Conservation (phyloP, 2,329 filamentous ascomycete genomes). For the Hypoxylon sp. region DNA sequence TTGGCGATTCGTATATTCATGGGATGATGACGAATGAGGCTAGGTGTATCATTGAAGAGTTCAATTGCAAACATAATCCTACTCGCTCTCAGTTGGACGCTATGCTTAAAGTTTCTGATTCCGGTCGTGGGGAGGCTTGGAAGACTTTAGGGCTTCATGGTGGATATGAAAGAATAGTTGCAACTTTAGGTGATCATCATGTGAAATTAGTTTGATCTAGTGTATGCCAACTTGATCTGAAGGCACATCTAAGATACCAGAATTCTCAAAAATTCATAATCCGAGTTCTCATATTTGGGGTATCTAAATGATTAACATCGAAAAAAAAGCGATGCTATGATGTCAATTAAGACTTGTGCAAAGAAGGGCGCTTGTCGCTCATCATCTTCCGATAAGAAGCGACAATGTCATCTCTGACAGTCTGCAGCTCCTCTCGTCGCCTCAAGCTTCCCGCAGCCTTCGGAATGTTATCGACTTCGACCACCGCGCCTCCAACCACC, state of each 20-base stretch:
- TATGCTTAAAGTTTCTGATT: conserved; percentile 2
- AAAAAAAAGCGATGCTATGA: neutral
- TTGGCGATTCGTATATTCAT: conserved; percentile 40
- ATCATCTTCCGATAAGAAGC: conserved; percentile 78
- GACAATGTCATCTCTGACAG: conserved; percentile 73
- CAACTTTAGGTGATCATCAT: conserved; percentile 32
- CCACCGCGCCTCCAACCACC: conserved; percentile 68
- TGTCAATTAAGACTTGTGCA: conserved; percentile 33
- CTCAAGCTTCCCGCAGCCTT: conserved; percentile 74
- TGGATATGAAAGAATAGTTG: conserved; percentile 34
- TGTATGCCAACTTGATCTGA: too few relatives aligned
- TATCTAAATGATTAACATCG: conserved; percentile 15
- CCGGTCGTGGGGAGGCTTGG: conserved; percentile 28
- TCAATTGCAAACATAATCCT: conserved; percentile 32
- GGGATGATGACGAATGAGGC: conserved; percentile 41
- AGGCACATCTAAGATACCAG: too few relatives aligned
- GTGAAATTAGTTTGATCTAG: conserved; percentile 33
- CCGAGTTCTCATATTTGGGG: conserved; percentile 6
- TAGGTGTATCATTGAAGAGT: conserved; percentile 38
- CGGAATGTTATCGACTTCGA: conserved; percentile 74
- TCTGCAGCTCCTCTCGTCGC: conserved; percentile 76
- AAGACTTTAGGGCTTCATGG: conserved; percentile 27
- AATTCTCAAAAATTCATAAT: too few relatives aligned
- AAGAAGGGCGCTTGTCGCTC: conserved; percentile 53
- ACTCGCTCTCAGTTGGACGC: conserved; percentile 16